Evolutionary conservation across 1,284 basidiomycete species (phyloP), one percentile per base, ranked within the genome.

Genomic region (Vanrija sp.): DNA sequence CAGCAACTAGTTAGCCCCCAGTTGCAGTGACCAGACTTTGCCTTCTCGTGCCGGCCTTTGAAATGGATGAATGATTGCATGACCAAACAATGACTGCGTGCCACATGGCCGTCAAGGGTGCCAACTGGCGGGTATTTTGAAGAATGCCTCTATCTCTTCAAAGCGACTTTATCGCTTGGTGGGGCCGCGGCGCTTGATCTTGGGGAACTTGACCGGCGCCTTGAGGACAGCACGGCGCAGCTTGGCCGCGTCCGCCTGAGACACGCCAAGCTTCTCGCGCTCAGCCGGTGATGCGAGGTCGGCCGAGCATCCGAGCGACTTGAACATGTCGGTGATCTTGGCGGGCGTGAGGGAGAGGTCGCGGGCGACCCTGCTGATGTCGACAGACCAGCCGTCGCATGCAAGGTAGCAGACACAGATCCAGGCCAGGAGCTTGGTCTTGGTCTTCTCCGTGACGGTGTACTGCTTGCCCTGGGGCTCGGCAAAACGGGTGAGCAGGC

Each of bases 141-240:
- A 31, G 31, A 31, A 12, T 31, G 18, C 15, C n/a, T 14, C 12
- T 31, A 14, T 31, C 31, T 31, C 31, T 25, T 25, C 24, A 25
- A 6, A 37, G 36, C 36, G 19, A 5, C 9, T 39, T 44, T 56
- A 74, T 54, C 71, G 66, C 65, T 73, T 75, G 20, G 67, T 67
- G 12, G 72, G 72, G 0, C 69, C 73, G 42, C 74, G 61, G 36
- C 65, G 65, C 59, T 70, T 72, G 31, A 65, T 66, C 67, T 86
- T 87, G 1, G 90, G 90, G 75, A 92, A 94, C 58, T 82, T 80
- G 6, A 93, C 78, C 2, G 91, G 91, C 2, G 84, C 81, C 49
- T 78, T 83, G 48, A 95, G 78, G 0, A 85, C 77, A 0, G 89
- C 90, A 51, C 85, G 80, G 65, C 86, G 88, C 38, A 77, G 79